Evolutionary conservation across 2,329 filamentous ascomycete species (phyloP).

Genomic region (Trichoderma hamatum): DNA sequence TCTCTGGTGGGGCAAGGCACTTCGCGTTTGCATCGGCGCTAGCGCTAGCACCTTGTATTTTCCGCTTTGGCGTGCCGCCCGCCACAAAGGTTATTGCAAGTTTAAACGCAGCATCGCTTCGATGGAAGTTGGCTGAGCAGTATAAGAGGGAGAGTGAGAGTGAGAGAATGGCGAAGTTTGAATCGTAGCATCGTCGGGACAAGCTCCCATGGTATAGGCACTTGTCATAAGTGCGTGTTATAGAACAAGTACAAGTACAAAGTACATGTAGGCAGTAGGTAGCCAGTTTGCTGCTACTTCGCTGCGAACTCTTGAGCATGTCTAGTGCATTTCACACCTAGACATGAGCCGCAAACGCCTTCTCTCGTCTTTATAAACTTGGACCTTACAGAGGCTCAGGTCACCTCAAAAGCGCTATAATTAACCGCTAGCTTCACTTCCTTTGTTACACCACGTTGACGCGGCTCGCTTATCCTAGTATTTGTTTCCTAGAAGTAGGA

Average conservation of each 20-base stretch:
- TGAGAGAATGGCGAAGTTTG: not conserved
- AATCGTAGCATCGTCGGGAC: not conserved
- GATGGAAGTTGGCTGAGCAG: not conserved
- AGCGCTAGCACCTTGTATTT: not conserved
- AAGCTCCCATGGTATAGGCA: not conserved
- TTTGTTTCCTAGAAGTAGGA: not conserved
- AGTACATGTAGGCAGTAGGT: no score
- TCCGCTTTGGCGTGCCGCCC: not conserved
- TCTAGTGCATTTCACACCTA: not conserved
- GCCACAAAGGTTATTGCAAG: not conserved
- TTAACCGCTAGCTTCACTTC: not conserved
- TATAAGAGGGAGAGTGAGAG: not conserved
- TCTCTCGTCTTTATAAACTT: not conserved
- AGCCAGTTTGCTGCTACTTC: not conserved
- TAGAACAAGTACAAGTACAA: no score
- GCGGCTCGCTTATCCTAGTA: not conserved
- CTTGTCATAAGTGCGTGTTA: no score
- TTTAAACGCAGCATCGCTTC: not conserved
- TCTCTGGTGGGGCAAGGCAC: conserved; percentile 2
- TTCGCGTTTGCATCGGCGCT: not conserved
- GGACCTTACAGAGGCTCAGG: not conserved
- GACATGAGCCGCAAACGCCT: not conserved
- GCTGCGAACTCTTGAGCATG: not conserved
- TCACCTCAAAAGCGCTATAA: not conserved
- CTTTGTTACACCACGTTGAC: not conserved